Evolutionary conservation across 1,284 basidiomycete species (phyloP).

Genomic region (Rhodotorula sp.): DNA sequence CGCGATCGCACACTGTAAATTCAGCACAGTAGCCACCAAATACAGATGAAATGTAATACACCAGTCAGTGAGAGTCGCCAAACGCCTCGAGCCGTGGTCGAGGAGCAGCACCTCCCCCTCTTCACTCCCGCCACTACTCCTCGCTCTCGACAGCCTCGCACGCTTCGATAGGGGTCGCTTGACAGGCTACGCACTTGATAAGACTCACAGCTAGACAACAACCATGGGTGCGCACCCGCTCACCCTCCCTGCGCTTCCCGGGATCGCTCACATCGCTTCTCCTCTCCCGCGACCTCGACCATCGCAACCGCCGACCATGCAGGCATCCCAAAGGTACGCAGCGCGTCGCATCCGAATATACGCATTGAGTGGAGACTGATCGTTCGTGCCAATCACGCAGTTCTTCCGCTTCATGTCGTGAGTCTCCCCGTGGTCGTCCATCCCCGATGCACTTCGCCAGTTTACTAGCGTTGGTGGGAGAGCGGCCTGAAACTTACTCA

Average conservation of each 20-base stretch:
- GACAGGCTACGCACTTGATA: background rate
- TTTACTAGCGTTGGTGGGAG: no score
- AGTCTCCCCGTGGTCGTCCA: background rate
- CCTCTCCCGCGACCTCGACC: background rate
- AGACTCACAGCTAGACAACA: background rate
- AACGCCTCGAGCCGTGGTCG: no score
- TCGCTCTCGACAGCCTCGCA: no score
- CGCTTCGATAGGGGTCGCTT: no score
- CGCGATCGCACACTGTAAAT: no score
- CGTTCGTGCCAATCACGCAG: conserved; percentile 2
- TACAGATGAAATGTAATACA: no score
- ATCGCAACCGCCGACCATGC: background rate
- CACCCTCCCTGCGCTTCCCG: background rate
- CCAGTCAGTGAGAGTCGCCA: no score
- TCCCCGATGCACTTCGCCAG: background rate
- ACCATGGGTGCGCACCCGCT: conserved; percentile 23
- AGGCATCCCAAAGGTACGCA: conserved; percentile 41
- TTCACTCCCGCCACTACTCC: no score
- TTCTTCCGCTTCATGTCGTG: conserved; percentile 45
- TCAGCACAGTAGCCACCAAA: no score
- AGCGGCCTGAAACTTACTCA: background rate
- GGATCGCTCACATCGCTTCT: background rate
- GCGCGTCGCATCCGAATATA: rapidly evolving
- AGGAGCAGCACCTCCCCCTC: no score
- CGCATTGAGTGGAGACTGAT: background rate